Base-by-base conservation (phyloP, 1,284 basidiomycete species). In the Ceratobasidium sp. region DNA sequence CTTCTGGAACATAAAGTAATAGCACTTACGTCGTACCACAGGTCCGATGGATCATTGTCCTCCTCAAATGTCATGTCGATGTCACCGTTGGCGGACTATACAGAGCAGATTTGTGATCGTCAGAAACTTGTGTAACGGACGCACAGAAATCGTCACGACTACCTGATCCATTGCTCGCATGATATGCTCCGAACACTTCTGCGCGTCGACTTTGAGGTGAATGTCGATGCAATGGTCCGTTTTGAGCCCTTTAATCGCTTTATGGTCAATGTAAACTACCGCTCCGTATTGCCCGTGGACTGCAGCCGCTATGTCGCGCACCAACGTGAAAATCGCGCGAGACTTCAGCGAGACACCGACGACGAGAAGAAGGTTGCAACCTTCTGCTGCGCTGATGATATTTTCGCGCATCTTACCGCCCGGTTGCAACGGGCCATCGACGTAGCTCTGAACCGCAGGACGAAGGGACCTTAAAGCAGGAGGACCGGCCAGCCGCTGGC, bases 1-100 rank as follows among this genome's bases (percentile, higher is more conserved):
- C 1, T 44, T 12, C 8, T 1, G 7, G 1, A 44, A 12, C 41
- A 44, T 10, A 8, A 44, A 7, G 33, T 6, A 14, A n/a, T 18
- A 23, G 20, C 41, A 30, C 65, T 50, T 50, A 67, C 65, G 16
- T 67, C 65, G 33, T 50, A 67, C 65, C 65, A 67, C 12, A 67
- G 3, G 23, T 67, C 65, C 33, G 41, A 20, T 8, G 46, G 14
- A 3, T 66, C 46, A 27, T 48, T 14, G 20, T 67, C 44, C 4
- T 6, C 46, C 41, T 5, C 5, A 4, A 35, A 35, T 10, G 14
- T 35, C 59, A 62, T 35, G 18, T 6, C 59, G 7, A 62, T 16
- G 18, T 62, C 30, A 44, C 12, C 5, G 8, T 44, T 44, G 8
- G 41, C 41, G 7, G 12, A 6, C 41, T 44, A 35, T 6, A 20